phyloP scores from a whole-genome alignment of 257 asterid species.

The Knoxia roxburghii region DNA sequence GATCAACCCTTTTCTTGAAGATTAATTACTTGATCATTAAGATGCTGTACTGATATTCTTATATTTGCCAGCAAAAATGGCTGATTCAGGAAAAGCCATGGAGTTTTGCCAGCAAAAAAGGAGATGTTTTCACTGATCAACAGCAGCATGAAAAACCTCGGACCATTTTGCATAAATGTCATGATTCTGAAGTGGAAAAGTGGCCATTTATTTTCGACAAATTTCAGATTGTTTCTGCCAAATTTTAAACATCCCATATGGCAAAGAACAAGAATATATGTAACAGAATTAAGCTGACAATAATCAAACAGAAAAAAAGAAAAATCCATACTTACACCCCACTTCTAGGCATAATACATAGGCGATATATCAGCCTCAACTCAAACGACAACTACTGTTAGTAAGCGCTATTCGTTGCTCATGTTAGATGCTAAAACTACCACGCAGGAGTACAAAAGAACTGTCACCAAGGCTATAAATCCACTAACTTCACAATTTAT shows the following conservation, averaged over 20 bases:
- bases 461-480: conserved; percentile 1
- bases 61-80: no score
- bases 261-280: background rate
- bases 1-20: no score
- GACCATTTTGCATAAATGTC: background rate
- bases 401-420: background rate
- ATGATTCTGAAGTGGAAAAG: background rate
- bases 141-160: background rate
- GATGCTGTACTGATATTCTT: no score
- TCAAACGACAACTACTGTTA: background rate
- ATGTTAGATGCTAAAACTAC: conserved; percentile 1
- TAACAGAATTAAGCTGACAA: no score
- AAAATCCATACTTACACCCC: background rate
- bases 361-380: no score
- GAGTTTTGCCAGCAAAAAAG: no score
- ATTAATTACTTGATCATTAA: no score
- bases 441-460: conserved; percentile 2
- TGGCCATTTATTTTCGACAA: background rate
- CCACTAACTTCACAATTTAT: background rate
- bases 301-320: background rate
- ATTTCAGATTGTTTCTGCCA: background rate
- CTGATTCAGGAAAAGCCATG: no score
- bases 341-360: conserved; percentile 2
- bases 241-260: background rate
- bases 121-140: no score